These are phyloP conservation scores for Podila verticillata DNA, from an alignment of 192 early-diverging fungal species.

Conservation along the genomic window DNA sequence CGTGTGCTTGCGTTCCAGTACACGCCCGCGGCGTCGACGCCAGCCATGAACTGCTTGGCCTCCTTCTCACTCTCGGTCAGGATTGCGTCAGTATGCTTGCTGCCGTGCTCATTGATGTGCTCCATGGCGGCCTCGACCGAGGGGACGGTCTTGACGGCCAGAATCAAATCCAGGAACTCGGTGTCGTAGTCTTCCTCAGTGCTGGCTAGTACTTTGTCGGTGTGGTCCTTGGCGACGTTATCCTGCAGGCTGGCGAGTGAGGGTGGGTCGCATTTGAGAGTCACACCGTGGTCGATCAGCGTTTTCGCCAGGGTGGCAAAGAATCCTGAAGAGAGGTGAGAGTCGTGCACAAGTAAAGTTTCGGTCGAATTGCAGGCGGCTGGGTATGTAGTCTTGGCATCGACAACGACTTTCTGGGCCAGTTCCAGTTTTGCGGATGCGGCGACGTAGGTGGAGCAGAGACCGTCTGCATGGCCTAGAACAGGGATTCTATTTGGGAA, in stretches of 20 bases:
- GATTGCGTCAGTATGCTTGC: conserved; percentile 96
- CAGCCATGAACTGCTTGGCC: conserved; percentile 88
- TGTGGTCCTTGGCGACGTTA: conserved; percentile 33
- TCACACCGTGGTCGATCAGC: conserved; percentile 72
- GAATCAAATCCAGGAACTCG: conserved; percentile 88
- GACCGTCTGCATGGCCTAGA: conserved; percentile 98
- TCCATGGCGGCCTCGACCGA: conserved; percentile 82
- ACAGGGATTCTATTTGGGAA: conserved; percentile 86
- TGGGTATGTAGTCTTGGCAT: conserved; percentile 84
- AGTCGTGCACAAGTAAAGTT: conserved; percentile 86
- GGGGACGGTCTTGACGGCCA: conserved; percentile 85
- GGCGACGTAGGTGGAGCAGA: conserved; percentile 94
- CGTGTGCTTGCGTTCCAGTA: conserved; percentile 97
- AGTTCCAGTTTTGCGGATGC: conserved; percentile 80
- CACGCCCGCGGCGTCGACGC: conserved; percentile 97
- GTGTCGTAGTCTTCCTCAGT: conserved; percentile 81
- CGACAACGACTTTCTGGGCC: conserved; percentile 83
- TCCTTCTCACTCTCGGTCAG: conserved; percentile 78
- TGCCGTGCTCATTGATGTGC: conserved; percentile 94
- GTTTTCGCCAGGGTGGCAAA: conserved; percentile 69
- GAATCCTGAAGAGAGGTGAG: conserved; percentile 42
- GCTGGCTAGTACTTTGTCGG: conserved; percentile 45
- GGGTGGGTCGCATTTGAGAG: conserved; percentile 52
- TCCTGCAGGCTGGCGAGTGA: conserved; percentile 31
- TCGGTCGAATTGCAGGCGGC: conserved; percentile 97